phyloP scores from a whole-genome alignment of 2,329 filamentous ascomycete genomes.

The Emmonsiellopsis sp. region DNA sequence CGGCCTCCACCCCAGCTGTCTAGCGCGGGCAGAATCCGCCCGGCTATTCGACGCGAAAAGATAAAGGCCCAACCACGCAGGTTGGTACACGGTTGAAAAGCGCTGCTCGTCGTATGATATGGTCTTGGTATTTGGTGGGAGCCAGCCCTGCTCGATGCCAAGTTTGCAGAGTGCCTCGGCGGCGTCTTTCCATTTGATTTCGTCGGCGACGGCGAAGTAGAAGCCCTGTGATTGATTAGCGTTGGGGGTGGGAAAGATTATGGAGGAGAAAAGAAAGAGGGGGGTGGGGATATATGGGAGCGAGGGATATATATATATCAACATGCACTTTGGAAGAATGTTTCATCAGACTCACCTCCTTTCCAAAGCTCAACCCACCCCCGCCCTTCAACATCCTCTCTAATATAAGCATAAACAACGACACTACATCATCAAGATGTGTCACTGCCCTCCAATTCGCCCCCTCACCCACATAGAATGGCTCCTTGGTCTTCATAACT shows the following conservation, averaged over 20 bases:
- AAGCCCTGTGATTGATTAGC: conserved; percentile 1
- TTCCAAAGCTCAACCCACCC: conserved; percentile 2
- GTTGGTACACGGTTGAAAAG: not conserved
- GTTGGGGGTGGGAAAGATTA: too few relatives aligned
- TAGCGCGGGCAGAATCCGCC: conserved; percentile 2
- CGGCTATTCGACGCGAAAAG: conserved; percentile 6
- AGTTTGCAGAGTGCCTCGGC: conserved; percentile 7
- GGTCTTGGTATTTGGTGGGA: conserved; percentile 4
- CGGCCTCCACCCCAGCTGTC: conserved; percentile 8
- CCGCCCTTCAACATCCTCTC: conserved; percentile 5
- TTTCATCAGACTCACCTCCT: conserved; percentile 2
- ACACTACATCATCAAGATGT: conserved; percentile 5
- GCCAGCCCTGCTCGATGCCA: conserved; percentile 6
- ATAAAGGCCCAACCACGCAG: conserved; percentile 2
- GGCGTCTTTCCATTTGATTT: conserved; percentile 7
- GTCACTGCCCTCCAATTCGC: conserved; percentile 6
- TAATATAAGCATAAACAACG: conserved; percentile 4
- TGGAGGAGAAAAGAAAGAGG: not conserved
- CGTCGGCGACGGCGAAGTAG: conserved; percentile 5
- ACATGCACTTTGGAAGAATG: too few relatives aligned
- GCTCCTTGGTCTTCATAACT: conserved; percentile 2
- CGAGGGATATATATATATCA: too few relatives aligned
- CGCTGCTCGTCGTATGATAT: conserved; percentile 6
- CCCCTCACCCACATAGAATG: conserved; percentile 6
- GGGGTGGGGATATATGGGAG: not conserved